Percentiles rank a stretch among this genome's conserved stretches.
These are phyloP conservation scores for Toxicodendron radicans DNA, from an alignment of 345 rosid genomes.

Conservation along the genomic window DNA sequence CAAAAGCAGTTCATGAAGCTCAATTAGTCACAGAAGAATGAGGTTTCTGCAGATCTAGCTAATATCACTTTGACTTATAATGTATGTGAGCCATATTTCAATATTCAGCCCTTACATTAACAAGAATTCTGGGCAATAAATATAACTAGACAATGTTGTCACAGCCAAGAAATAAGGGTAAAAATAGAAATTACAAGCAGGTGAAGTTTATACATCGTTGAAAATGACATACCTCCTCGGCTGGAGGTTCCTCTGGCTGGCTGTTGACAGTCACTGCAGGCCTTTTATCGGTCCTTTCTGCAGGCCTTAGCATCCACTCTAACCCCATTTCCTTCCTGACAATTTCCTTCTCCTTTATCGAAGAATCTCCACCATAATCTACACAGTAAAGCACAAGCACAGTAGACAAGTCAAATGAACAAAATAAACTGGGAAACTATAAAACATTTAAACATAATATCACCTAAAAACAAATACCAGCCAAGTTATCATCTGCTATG, in stretches of 20 bases:
- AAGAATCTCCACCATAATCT: conserved; percentile 29
- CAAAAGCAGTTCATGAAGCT: not conserved
- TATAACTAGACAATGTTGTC: not conserved
- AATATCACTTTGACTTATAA: not conserved
- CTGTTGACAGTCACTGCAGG: conserved; percentile 35
- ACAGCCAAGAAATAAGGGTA: not conserved
- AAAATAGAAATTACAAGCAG: not conserved
- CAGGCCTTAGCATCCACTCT: conserved; percentile 87
- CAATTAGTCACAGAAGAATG: not conserved
- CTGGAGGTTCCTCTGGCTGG: conserved; percentile 39
- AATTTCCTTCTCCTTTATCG: conserved; percentile 41
- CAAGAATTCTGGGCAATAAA: not conserved
- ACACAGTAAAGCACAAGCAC: conserved; percentile 8
- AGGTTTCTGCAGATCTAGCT: not conserved
- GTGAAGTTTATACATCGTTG: too few relatives aligned
- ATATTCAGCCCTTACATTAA: not conserved
- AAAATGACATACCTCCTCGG: conserved; percentile 52
- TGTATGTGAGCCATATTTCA: not conserved
- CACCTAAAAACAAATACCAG: conserved; percentile 19
- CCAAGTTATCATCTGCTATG: not conserved
- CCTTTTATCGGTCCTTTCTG: conserved; percentile 34
- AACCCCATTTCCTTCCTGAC: conserved; percentile 72
- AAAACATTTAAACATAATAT: conserved; percentile 10
- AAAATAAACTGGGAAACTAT: not conserved
- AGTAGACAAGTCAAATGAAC: not conserved